These are phyloP conservation scores for Linderniella brevidens DNA, from an alignment of 257 asterid species.

Conservation along the genomic window DNA sequence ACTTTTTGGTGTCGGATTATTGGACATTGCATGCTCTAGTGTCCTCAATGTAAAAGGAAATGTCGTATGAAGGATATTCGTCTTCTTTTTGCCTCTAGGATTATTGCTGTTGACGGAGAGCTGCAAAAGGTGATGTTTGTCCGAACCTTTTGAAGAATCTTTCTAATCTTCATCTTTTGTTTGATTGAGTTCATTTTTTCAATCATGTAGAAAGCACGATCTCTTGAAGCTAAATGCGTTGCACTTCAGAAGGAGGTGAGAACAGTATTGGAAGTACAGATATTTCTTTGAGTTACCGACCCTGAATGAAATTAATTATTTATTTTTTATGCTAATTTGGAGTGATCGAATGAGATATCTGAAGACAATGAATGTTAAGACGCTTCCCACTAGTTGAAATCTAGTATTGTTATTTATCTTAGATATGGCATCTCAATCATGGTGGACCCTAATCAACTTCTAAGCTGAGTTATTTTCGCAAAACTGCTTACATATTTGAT, in stretches of 20 bases:
- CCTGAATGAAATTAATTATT: background rate
- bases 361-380: too few relatives aligned
- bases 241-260: slow-evolving; percentile 65
- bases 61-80: slow-evolving; percentile 54
- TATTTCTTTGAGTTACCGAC: background rate
- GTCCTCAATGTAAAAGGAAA: slow-evolving; percentile 81
- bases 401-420: too few relatives aligned
- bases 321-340: background rate
- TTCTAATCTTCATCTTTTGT: background rate
- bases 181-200: slow-evolving; percentile 4
- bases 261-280: background rate
- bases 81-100: slow-evolving; percentile 51
- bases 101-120: slow-evolving; percentile 48
- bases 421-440: too few relatives aligned
- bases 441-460: too few relatives aligned
- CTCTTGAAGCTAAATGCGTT: slow-evolving; percentile 49
- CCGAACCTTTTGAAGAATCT: background rate
- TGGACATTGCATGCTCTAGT: slow-evolving; percentile 17
- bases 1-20: too few relatives aligned
- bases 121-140: slow-evolving; percentile 47
- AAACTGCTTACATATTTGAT: too few relatives aligned
- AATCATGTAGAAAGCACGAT: slow-evolving; percentile 38
- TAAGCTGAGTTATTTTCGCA: too few relatives aligned
- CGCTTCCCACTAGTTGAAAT: too few relatives aligned
- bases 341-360: background rate